These are phyloP conservation scores for Rhynchosporium graminicola DNA, from an alignment of 2,329 filamentous ascomycete genomes.

Conservation along the genomic window DNA sequence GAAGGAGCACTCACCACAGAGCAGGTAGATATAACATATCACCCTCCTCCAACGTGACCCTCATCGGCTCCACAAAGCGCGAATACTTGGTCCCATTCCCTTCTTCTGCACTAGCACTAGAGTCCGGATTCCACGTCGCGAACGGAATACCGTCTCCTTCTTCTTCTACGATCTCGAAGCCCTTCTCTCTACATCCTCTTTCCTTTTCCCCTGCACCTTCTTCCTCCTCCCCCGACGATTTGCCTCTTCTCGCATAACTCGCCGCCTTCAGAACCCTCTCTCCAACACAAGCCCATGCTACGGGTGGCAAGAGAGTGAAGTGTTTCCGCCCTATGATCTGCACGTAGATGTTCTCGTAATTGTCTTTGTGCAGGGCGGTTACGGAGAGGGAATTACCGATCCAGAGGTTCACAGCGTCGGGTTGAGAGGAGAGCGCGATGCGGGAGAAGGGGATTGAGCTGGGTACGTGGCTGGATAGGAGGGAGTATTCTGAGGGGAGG, in stretches of 20 bases:
- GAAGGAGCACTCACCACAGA: slow-evolving; percentile 61
- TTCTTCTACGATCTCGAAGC: slow-evolving; percentile 19
- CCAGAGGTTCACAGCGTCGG: slow-evolving; percentile 83
- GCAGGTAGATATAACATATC: slow-evolving; percentile 83
- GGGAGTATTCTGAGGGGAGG: slow-evolving; percentile 68
- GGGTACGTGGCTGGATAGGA: slow-evolving; percentile 64
- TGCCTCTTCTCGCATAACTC: slow-evolving; percentile 49
- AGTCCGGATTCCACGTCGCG: slow-evolving; percentile 69
- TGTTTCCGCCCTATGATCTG: slow-evolving; percentile 73
- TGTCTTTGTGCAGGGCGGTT: slow-evolving; percentile 78
- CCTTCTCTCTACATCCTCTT: not conserved
- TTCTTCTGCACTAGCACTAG: slow-evolving; percentile 42
- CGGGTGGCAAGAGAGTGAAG: slow-evolving; percentile 72
- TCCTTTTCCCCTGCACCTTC: not conserved
- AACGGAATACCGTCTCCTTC: slow-evolving; percentile 59
- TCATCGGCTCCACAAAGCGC: slow-evolving; percentile 57
- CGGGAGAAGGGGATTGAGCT: slow-evolving; percentile 69
- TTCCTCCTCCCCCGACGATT: slow-evolving; percentile 25
- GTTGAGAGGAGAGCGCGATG: slow-evolving; percentile 63
- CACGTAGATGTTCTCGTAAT: slow-evolving; percentile 84
- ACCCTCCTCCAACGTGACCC: slow-evolving; percentile 68
- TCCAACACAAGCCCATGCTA: slow-evolving; percentile 68
- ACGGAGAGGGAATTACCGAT: slow-evolving; percentile 70
- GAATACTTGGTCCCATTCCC: slow-evolving; percentile 58
- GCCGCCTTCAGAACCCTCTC: slow-evolving; percentile 60